phyloP scores from a whole-genome alignment of 2,329 filamentous ascomycete species.

The Fusarium sp. region DNA sequence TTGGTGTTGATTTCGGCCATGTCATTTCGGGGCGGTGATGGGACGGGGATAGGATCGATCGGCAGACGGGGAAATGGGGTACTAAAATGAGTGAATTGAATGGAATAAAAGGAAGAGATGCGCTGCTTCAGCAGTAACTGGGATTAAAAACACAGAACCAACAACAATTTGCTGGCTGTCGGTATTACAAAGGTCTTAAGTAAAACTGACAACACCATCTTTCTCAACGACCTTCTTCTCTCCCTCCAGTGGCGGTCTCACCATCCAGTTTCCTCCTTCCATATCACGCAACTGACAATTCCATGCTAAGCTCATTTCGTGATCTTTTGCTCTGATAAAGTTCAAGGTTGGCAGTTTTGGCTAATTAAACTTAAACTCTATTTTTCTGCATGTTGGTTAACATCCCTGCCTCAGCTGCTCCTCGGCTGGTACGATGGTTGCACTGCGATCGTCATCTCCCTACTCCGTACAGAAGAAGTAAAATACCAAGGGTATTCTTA shows the following conservation, averaged over 20 bases:
- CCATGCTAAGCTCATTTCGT: neutral
- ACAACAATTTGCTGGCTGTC: neutral
- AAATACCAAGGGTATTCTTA: neutral
- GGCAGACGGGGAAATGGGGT: neutral
- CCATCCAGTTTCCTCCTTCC: neutral
- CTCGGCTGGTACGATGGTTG: neutral
- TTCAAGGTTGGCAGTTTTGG: neutral
- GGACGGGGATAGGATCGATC: neutral
- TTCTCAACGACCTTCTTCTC: neutral
- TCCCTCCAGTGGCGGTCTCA: neutral
- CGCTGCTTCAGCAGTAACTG: neutral
- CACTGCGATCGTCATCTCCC: neutral
- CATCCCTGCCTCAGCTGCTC: neutral
- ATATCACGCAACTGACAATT: neutral
- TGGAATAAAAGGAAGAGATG: neutral
- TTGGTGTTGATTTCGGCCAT: constrained; percentile 20
- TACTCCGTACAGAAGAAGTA: neutral
- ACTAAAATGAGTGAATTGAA: neutral
- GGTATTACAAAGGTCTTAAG: neutral
- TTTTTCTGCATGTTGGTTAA: neutral
- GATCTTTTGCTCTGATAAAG: neutral
- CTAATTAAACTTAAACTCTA: constrained; percentile 1
- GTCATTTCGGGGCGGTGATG: neutral
- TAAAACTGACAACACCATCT: neutral
- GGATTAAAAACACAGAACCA: neutral